These are phyloP conservation scores for Pyrrhoderma lamaoense DNA, from an alignment of 1,284 basidiomycete genomes.

Conservation along the genomic window DNA sequence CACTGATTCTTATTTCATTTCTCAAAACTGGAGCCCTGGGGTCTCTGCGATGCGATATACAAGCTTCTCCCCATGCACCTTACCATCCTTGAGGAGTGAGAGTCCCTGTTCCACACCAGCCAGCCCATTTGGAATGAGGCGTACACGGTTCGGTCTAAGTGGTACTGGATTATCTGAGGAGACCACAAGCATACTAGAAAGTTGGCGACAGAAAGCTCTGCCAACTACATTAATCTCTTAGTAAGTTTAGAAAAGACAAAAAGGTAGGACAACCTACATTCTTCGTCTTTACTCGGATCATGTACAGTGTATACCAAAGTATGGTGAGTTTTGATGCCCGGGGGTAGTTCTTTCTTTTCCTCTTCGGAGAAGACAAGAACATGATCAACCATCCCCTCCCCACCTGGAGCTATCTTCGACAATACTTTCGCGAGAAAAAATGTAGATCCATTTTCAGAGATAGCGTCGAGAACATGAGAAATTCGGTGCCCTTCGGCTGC, in stretches of 20 bases:
- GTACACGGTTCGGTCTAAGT: slow-evolving; percentile 21
- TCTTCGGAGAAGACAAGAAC: slow-evolving; percentile 7
- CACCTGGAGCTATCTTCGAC: slow-evolving; percentile 8
- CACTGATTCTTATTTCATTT: too few relatives aligned
- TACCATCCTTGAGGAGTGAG: slow-evolving; percentile 20
- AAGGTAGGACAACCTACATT: slow-evolving; percentile 6
- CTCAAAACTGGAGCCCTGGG: slow-evolving; percentile 4
- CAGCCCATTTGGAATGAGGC: slow-evolving; percentile 25
- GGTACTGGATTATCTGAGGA: slow-evolving; percentile 6
- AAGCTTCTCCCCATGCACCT: slow-evolving; percentile 27
- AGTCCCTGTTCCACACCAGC: slow-evolving; percentile 26
- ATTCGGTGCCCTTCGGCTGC: slow-evolving; percentile 1
- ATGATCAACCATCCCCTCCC: slow-evolving; percentile 13
- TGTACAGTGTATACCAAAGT: slow-evolving; percentile 9
- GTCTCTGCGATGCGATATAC: slow-evolving; percentile 28
- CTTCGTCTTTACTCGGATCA: slow-evolving; percentile 10
- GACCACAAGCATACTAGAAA: neutral
- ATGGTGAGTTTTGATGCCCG: neutral
- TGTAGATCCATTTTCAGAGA: slow-evolving; percentile 6
- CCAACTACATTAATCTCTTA: slow-evolving; percentile 5
- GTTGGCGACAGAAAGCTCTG: slow-evolving; percentile 13
- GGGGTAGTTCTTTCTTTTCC: slow-evolving; percentile 9
- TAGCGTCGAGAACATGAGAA: slow-evolving; percentile 6
- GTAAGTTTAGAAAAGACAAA: neutral
- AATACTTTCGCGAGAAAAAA: slow-evolving; percentile 9